Conservation (phyloP, 495 filamentous ascomycete species). For the Penicillium cataractarum region DNA sequence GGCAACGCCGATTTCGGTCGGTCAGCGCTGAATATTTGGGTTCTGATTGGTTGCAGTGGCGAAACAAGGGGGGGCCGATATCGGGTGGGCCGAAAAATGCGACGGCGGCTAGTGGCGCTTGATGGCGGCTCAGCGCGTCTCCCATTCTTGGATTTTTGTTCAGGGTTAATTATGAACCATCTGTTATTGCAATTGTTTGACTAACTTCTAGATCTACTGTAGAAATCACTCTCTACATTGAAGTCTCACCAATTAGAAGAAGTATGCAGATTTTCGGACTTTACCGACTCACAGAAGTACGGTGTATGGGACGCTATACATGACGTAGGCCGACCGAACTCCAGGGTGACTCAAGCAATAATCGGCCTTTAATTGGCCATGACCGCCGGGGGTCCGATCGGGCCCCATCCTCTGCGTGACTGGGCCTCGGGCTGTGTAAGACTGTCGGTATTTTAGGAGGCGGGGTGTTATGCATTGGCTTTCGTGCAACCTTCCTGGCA, state of each 20-base stretch:
- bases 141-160: slow-evolving; percentile 9
- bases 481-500: background rate
- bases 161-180: background rate
- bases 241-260: background rate
- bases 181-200: background rate
- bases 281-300: slow-evolving; percentile 11
- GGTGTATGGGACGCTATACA: slow-evolving; percentile 1
- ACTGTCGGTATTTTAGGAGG: too few relatives aligned
- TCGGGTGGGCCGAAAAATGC: slow-evolving; percentile 25
- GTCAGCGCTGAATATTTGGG: slow-evolving; percentile 41
- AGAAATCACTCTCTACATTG: background rate
- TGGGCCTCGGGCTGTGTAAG: background rate
- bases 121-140: slow-evolving; percentile 16
- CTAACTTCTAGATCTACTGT: background rate
- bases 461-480: background rate
- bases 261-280: background rate
- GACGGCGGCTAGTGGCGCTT: slow-evolving; percentile 31
- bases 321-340: slow-evolving; percentile 24
- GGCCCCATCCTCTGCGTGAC: background rate
- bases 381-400: slow-evolving; percentile 23
- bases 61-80: slow-evolving; percentile 18
- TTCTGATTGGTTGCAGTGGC: slow-evolving; percentile 34
- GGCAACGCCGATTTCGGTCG: slow-evolving; percentile 48
- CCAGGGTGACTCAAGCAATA: slow-evolving; percentile 19
- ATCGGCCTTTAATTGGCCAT: slow-evolving; percentile 22